phyloP scores from a whole-genome alignment of 2,329 filamentous ascomycete species.

The Dactylellina parvicollis region DNA sequence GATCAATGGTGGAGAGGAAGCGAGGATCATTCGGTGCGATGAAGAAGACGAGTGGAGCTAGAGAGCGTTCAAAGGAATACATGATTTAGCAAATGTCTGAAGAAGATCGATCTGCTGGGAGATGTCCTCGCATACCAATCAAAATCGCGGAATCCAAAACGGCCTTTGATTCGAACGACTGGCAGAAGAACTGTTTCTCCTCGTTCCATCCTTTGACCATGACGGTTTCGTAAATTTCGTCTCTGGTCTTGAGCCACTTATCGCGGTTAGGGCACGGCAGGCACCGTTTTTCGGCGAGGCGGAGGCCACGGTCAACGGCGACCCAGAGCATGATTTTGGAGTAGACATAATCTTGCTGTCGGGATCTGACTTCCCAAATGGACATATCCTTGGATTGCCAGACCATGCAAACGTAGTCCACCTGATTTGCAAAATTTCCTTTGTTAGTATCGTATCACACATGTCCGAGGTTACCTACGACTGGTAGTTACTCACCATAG shows the following conservation, averaged over 20 bases:
- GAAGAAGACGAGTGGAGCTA: slow-evolving; percentile 82
- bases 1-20: slow-evolving; percentile 76
- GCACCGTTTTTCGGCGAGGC: slow-evolving; percentile 77
- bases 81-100: background rate
- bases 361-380: slow-evolving; percentile 81
- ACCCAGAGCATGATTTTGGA: slow-evolving; percentile 88
- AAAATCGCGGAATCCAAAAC: slow-evolving; percentile 70
- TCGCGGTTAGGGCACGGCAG: slow-evolving; percentile 76
- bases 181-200: slow-evolving; percentile 75
- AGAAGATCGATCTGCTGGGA: background rate
- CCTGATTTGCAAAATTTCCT: slow-evolving; percentile 42
- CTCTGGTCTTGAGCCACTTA: slow-evolving; percentile 74
- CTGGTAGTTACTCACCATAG: slow-evolving; percentile 67
- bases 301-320: slow-evolving; percentile 77
- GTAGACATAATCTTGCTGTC: slow-evolving; percentile 80
- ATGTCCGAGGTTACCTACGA: background rate
- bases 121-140: slow-evolving; percentile 21
- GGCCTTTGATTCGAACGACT: slow-evolving; percentile 77
- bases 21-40: slow-evolving; percentile 79
- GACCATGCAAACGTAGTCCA: slow-evolving; percentile 75
- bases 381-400: slow-evolving; percentile 77
- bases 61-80: slow-evolving; percentile 65
- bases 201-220: slow-evolving; percentile 82
- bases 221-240: slow-evolving; percentile 76
- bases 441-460: background rate